These are phyloP conservation scores for Pistacia vera DNA, from an alignment of 345 rosid genomes.

Conservation along the genomic window DNA sequence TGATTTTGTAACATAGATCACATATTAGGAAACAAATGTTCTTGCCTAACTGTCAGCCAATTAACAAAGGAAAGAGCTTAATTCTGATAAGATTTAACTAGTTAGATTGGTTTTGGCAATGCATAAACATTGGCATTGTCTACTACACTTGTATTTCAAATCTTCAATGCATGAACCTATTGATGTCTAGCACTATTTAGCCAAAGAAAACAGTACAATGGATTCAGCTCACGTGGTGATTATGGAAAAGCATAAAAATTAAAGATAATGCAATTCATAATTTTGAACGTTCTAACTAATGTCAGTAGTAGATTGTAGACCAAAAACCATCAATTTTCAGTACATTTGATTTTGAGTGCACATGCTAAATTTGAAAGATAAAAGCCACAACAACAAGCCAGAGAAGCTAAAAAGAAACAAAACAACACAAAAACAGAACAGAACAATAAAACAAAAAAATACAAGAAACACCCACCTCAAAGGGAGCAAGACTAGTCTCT, in stretches of 20 bases:
- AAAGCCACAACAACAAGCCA: not conserved
- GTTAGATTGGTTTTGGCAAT: not conserved
- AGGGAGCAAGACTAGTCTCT: slow-evolving; percentile 65
- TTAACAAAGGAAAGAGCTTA: not conserved
- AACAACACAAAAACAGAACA: no score
- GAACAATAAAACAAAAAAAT: not conserved
- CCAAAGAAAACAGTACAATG: not conserved
- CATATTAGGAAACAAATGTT: not conserved
- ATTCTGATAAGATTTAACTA: not conserved
- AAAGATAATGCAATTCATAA: not conserved
- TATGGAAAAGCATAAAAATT: not conserved
- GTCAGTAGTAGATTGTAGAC: not conserved
- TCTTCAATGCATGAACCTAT: not conserved
- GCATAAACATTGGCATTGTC: not conserved
- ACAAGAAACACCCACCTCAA: slow-evolving; percentile 56
- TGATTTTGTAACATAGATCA: not conserved
- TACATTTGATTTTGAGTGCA: not conserved
- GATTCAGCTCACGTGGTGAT: not conserved
- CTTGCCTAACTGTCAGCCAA: not conserved
- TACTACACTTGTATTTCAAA: not conserved
- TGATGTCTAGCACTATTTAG: not conserved
- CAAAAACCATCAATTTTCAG: not conserved
- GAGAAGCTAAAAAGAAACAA: not conserved
- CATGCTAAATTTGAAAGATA: not conserved
- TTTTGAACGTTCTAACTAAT: not conserved